Percentiles rank a stretch among this genome's conserved stretches.
These are phyloP conservation scores for Gilbertella persicaria DNA, from an alignment of 371 early-diverging fungal genomes.

Conservation along the genomic window DNA sequence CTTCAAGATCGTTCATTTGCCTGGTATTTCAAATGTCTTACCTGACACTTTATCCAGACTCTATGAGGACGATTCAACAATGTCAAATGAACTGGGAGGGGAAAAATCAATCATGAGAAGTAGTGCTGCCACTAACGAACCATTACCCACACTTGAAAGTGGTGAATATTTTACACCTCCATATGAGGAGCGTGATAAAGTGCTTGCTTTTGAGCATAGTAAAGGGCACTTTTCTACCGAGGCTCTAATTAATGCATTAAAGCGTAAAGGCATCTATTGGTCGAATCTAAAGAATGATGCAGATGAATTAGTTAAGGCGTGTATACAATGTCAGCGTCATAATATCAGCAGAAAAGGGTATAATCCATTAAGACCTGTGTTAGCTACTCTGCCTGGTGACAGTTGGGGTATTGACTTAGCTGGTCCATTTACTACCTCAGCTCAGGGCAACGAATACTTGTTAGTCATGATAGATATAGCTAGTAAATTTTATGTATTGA, in stretches of 20 bases:
- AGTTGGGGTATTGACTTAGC: conserved; percentile 8
- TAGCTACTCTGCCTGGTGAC: conserved; percentile 7
- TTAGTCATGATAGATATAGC: neutral
- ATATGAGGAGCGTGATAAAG: too few relatives aligned
- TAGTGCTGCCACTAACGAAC: neutral
- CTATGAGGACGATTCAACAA: neutral
- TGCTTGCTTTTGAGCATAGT: too few relatives aligned
- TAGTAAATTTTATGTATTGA: neutral
- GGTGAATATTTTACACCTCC: neutral
- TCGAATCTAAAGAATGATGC: conserved; percentile 18
- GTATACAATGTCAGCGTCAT: conserved; percentile 14
- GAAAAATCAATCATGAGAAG: neutral
- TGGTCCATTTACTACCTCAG: neutral
- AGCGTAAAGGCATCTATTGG: conserved; percentile 18
- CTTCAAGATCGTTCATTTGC: conserved; percentile 8
- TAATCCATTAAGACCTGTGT: conserved; percentile 10
- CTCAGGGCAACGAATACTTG: neutral
- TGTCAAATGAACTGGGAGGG: conserved; percentile 5
- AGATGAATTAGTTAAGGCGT: conserved; percentile 8
- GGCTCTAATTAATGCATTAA: too few relatives aligned
- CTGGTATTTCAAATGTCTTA: conserved; percentile 12
- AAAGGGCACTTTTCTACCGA: too few relatives aligned
- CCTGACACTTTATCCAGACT: conserved; percentile 11
- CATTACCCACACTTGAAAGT: neutral
- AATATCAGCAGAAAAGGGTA: neutral